A percentile compares a stretch with the other conserved stretches of the same genome.
Evolutionary conservation across 2,329 filamentous ascomycete species (phyloP).

Genomic region (Iodosphaeria phyllophila): DNA sequence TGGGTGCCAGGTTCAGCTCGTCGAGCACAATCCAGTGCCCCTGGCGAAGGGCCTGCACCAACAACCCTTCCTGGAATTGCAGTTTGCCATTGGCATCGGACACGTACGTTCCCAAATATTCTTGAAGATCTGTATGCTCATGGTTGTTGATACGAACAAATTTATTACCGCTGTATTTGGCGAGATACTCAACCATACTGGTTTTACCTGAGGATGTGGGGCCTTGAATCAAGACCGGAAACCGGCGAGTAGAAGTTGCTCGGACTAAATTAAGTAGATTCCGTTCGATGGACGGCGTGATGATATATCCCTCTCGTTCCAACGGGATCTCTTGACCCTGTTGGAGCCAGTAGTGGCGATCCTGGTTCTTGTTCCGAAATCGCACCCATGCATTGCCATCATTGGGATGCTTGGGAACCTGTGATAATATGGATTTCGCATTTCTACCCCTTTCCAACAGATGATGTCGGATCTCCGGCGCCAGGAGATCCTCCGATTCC

Average conservation of each 20-base stretch:
- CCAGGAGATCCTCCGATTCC: constrained; percentile 60
- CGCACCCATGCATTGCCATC: constrained; percentile 66
- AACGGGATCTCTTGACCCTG: constrained; percentile 49
- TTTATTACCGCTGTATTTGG: constrained; percentile 90
- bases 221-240: constrained; percentile 88
- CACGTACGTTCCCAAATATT: constrained; percentile 89
- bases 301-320: constrained; percentile 79
- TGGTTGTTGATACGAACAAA: constrained; percentile 99
- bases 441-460: constrained; percentile 56
- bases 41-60: constrained; percentile 80
- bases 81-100: constrained; percentile 73
- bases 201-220: constrained; percentile 97
- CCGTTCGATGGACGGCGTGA: constrained; percentile 84
- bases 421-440: constrained; percentile 53
- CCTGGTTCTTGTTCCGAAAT: constrained; percentile 45
- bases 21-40: constrained; percentile 98
- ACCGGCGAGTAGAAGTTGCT: constrained; percentile 78
- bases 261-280: constrained; percentile 90
- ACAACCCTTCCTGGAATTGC: constrained; percentile 77
- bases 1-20: constrained; percentile 90
- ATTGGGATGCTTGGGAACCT: constrained; percentile 57
- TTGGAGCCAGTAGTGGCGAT: constrained; percentile 75
- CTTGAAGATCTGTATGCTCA: constrained; percentile 94
- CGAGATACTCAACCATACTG: constrained; percentile 97
- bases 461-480: constrained; percentile 64